phyloP scores from a whole-genome alignment of 2,329 filamentous ascomycete species.

The Herpotrichia juniperi region DNA sequence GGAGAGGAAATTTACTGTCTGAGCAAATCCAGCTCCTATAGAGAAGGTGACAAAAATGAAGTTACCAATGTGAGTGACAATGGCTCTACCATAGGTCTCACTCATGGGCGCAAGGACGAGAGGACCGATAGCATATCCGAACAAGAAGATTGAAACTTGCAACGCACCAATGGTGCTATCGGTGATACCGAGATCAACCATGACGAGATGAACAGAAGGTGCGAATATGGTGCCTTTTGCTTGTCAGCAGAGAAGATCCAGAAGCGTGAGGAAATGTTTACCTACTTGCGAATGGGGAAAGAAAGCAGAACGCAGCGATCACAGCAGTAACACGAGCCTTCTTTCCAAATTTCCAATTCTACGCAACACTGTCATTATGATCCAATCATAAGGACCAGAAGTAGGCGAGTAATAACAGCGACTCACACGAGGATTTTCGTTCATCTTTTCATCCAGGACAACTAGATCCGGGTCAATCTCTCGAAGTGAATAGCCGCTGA shows the following conservation, averaged over 20 bases:
- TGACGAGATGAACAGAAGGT: conserved; percentile 26
- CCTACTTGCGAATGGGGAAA: conserved; percentile 16
- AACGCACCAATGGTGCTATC: conserved; percentile 20
- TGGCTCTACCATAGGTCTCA: conserved; percentile 28
- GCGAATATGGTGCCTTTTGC: conserved; percentile 31
- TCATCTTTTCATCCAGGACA: conserved; percentile 7
- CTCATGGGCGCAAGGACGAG: conserved; percentile 33
- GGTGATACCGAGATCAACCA: conserved; percentile 25
- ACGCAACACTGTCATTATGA: not conserved
- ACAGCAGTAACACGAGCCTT: conserved; percentile 12
- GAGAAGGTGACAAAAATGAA: conserved; percentile 29
- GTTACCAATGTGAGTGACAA: conserved; percentile 28
- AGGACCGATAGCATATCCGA: conserved; percentile 35
- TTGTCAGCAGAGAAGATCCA: not conserved
- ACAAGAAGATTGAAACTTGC: conserved; percentile 34
- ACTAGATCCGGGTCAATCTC: conserved; percentile 11
- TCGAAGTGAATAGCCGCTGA: conserved; percentile 8
- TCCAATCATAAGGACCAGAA: not conserved
- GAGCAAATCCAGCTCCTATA: conserved; percentile 29
- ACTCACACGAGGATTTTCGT: conserved; percentile 14
- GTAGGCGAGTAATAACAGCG: not conserved
- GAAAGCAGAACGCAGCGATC: conserved; percentile 12
- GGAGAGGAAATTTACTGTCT: conserved; percentile 6
- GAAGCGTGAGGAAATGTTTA: not conserved
- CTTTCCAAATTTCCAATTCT: conserved; percentile 13